These are phyloP conservation scores for Thielaviopsis ethacetica DNA, from an alignment of 2,329 filamentous ascomycete genomes.

Conservation along the genomic window DNA sequence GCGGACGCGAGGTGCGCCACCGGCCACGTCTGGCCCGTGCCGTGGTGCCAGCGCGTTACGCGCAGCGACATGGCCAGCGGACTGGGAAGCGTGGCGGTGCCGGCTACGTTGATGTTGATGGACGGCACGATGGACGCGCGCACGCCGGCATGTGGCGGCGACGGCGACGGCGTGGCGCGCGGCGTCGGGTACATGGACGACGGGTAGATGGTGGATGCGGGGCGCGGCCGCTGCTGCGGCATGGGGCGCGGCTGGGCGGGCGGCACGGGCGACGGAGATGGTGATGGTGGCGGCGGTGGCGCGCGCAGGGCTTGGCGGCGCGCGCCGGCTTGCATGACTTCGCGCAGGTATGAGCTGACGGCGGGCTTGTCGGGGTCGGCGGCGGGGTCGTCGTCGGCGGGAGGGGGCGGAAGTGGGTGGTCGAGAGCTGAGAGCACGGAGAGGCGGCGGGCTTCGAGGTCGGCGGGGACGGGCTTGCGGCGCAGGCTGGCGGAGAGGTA, in stretches of 20 bases:
- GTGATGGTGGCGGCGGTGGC: constrained; percentile 25
- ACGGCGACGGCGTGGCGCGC: not conserved
- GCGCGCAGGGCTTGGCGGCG: constrained; percentile 24
- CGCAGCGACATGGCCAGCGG: constrained; percentile 6
- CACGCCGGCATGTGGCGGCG: not conserved
- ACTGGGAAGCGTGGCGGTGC: constrained; percentile 2
- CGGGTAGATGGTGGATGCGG: not conserved
- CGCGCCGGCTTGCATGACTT: constrained; percentile 16
- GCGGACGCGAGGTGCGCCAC: constrained; percentile 7
- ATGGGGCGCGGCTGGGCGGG: constrained; percentile 23
- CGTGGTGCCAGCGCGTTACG: constrained; percentile 7
- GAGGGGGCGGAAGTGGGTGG: not conserved
- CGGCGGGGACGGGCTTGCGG: constrained; percentile 6
- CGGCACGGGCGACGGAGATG: constrained; percentile 22
- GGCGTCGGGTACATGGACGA: not conserved
- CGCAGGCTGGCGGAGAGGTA: not conserved
- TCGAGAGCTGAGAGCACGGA: constrained; percentile 4
- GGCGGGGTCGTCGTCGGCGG: constrained; percentile 4
- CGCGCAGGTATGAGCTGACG: constrained; percentile 37
- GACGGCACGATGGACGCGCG: not conserved
- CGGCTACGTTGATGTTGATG: constrained; percentile 7
- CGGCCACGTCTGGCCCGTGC: constrained; percentile 5
- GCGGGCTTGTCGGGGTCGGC: constrained; percentile 44
- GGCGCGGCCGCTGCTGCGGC: not conserved
- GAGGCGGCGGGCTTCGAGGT: constrained; percentile 1